Percentiles rank a stretch among this genome's conserved stretches.
Evolutionary conservation across 306 rosid species (phyloP).

Genomic region (Cucumis melo): DNA sequence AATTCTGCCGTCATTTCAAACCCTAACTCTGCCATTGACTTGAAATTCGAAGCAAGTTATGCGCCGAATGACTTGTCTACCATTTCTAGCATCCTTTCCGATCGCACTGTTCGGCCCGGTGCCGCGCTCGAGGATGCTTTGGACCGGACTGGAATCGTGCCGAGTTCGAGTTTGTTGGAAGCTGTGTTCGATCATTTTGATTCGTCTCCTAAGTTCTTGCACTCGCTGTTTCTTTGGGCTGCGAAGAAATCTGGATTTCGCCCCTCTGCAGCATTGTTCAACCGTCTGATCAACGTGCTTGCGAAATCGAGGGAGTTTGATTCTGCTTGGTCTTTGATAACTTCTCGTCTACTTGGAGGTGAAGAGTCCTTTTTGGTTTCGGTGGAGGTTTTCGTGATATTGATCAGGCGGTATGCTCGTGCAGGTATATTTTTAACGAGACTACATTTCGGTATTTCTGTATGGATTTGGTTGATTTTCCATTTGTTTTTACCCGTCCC

Average conservation of each 20-base stretch:
- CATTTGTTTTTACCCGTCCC: not conserved
- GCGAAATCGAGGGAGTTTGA: constrained; percentile 56
- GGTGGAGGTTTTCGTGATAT: constrained; percentile 37
- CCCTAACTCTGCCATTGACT: not conserved
- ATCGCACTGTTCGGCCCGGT: constrained; percentile 36
- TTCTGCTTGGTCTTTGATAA: constrained; percentile 55
- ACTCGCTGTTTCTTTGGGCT: constrained; percentile 65
- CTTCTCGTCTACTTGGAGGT: constrained; percentile 16
- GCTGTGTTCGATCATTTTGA: constrained; percentile 39
- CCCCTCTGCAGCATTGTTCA: constrained; percentile 27
- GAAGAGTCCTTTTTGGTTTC: constrained; percentile 32
- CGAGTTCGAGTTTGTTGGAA: constrained; percentile 23
- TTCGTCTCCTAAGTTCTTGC: constrained; percentile 57
- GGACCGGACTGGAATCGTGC: constrained; percentile 46
- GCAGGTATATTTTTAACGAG: constrained; percentile 34
- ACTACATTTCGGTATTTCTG: not conserved
- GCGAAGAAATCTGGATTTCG: constrained; percentile 38
- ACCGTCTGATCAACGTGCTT: constrained; percentile 37
- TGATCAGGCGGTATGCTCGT: constrained; percentile 75
- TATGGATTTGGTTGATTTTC: not conserved
- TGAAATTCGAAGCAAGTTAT: not conserved
- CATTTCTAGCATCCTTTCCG: constrained; percentile 35
- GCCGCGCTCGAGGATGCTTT: constrained; percentile 30
- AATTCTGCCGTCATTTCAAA: not conserved
- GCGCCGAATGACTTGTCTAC: constrained; percentile 25